A percentile compares a stretch with the other conserved stretches of the same genome.
These are phyloP conservation scores for Pseudomassariella vexata DNA, from an alignment of 2,329 filamentous ascomycete genomes.

Conservation along the genomic window DNA sequence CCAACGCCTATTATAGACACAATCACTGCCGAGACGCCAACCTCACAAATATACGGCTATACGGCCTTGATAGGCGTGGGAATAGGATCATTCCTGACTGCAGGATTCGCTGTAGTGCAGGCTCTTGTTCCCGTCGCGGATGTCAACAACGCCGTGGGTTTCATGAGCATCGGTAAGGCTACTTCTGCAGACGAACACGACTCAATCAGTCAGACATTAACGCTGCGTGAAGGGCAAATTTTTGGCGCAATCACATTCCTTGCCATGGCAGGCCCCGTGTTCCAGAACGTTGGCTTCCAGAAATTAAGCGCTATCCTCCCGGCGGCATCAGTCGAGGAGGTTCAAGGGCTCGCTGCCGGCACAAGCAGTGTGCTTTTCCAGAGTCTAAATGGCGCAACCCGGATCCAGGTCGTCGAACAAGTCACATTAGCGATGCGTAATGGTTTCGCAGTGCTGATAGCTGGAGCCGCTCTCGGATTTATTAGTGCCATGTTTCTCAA, in stretches of 20 bases:
- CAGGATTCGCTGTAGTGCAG: constrained; percentile 7
- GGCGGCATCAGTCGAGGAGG: background rate
- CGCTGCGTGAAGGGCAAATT: constrained; percentile 6
- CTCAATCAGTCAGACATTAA: background rate
- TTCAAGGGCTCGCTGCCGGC: constrained; percentile 7
- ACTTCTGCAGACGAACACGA: background rate
- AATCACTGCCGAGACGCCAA: constrained; percentile 3
- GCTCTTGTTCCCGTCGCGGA: constrained; percentile 7
- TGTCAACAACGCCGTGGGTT: constrained; percentile 7
- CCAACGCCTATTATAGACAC: constrained; percentile 4
- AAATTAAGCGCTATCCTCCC: constrained; percentile 7
- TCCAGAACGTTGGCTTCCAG: constrained; percentile 7
- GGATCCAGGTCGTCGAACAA: constrained; percentile 6
- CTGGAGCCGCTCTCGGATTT: constrained; percentile 8
- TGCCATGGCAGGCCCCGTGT: constrained; percentile 8
- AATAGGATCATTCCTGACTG: constrained; percentile 7
- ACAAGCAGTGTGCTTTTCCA: constrained; percentile 6
- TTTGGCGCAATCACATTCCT: constrained; percentile 8
- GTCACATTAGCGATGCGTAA: constrained; percentile 7
- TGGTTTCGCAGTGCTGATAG: constrained; percentile 7
- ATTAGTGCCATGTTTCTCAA: constrained; percentile 9
- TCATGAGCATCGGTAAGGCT: constrained; percentile 10
- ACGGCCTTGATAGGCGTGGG: constrained; percentile 10
- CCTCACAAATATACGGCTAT: constrained; percentile 9
- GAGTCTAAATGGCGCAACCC: constrained; percentile 3